Percentiles rank a stretch among this genome's conserved stretches.
Conservation (phyloP, 176 grass and related monocot species). For the Eremochloa ophiuroides region DNA sequence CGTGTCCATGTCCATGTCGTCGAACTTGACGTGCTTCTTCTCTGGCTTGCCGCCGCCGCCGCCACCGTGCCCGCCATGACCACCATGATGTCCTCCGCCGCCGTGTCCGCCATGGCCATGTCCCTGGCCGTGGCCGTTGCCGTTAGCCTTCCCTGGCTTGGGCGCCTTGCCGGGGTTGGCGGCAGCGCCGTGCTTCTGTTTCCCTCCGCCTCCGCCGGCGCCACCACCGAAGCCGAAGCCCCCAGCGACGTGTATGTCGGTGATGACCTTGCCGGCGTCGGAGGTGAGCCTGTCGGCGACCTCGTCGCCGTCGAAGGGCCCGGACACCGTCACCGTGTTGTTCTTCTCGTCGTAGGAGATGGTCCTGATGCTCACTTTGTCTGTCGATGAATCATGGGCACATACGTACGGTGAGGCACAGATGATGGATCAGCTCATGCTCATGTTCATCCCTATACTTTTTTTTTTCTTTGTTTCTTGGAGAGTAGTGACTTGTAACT, state of each 20-base stretch:
- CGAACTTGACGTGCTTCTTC: constrained; percentile 25
- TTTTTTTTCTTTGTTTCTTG: background rate
- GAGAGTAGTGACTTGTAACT: background rate
- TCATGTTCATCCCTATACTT: background rate
- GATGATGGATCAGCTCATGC: background rate
- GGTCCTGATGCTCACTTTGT: constrained; percentile 45
- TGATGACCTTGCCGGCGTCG: constrained; percentile 70
- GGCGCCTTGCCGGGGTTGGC: constrained; percentile 8
- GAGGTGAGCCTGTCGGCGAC: constrained; percentile 47
- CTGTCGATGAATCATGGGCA: background rate
- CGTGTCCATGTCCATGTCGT: constrained; percentile 16
- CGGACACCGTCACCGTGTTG: constrained; percentile 56
- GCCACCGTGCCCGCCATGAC: background rate
- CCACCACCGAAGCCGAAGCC: background rate
- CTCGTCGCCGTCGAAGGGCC: constrained; percentile 64
- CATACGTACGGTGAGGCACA: too few relatives aligned
- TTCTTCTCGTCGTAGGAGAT: constrained; percentile 72
- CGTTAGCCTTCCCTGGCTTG: constrained; percentile 16
- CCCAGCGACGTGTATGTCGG: constrained; percentile 48
- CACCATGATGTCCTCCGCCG: too few relatives aligned
- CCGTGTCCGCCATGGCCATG: background rate
- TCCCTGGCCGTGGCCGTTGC: background rate
- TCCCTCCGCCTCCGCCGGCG: background rate
- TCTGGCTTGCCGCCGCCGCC: constrained; percentile 15
- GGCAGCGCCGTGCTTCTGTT: constrained; percentile 28